phyloP scores from a whole-genome alignment of 2,329 filamentous ascomycete species.

The Trichoderma simmonsii region DNA sequence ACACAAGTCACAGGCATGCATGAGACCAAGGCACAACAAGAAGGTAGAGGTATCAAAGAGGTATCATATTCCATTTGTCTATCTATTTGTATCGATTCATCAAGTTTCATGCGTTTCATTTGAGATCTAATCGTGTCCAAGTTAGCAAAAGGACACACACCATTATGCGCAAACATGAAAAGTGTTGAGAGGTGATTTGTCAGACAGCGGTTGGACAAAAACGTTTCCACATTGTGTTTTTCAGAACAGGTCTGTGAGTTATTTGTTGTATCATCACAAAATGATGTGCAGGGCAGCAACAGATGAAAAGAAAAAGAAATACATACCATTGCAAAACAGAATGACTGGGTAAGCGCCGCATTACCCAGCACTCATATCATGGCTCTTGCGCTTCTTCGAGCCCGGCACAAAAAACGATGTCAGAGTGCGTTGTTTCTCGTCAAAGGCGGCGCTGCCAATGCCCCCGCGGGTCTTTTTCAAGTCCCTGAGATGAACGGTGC shows the following conservation, averaged over 20 bases:
- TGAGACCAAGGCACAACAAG: too few species aligned
- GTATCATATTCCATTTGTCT: conserved; percentile 5
- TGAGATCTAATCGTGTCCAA: not conserved
- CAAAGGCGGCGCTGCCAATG: conserved; percentile 73
- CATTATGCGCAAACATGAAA: not conserved
- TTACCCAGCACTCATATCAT: conserved; percentile 2
- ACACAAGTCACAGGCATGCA: not conserved
- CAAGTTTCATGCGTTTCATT: not conserved
- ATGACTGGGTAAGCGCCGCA: not conserved
- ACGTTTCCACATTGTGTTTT: conserved; percentile 62
- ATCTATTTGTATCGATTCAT: not conserved
- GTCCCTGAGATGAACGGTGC: conserved; percentile 65
- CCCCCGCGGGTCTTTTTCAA: conserved; percentile 79
- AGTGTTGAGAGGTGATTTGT: conserved; percentile 30
- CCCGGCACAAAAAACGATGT: conserved; percentile 64
- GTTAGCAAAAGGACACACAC: conserved; percentile 8
- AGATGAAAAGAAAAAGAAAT: conserved; percentile 18
- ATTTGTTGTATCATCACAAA: conserved; percentile 65
- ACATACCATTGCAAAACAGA: conserved; percentile 38
- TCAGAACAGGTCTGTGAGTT: conserved; percentile 85
- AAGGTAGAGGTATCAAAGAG: not conserved
- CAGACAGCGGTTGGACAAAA: conserved; percentile 82
- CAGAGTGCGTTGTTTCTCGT: conserved; percentile 72
- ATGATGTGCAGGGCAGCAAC: conserved; percentile 21
- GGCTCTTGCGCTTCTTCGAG: conserved; percentile 8